phyloP scores from a whole-genome alignment of 257 asterid genomes.

The Nyctanthes arbortristis region DNA sequence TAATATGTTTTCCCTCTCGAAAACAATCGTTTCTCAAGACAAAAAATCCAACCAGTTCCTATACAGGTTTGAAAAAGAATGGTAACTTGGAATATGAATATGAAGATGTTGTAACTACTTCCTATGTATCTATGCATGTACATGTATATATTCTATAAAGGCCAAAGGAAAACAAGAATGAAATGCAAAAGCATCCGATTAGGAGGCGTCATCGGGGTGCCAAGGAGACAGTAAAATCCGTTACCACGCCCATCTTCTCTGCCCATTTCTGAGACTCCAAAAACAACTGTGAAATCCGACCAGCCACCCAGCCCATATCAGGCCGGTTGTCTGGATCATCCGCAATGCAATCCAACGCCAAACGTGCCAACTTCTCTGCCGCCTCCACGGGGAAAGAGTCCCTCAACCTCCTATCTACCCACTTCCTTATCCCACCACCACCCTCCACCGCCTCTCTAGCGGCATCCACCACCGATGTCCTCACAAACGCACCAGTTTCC shows the following conservation, averaged over 20 bases:
- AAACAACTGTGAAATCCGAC: constrained; percentile 65
- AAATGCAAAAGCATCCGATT: constrained; percentile 4
- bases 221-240: constrained; percentile 48
- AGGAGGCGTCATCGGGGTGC: constrained; percentile 44
- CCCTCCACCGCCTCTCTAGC: constrained; percentile 64
- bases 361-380: constrained; percentile 61
- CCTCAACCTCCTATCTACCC: constrained; percentile 64
- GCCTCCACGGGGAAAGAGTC: constrained; percentile 90
- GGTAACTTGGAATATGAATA: background rate
- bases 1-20: background rate
- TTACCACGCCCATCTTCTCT: constrained; percentile 41
- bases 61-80: background rate
- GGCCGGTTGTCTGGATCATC: constrained; percentile 72
- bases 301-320: constrained; percentile 75
- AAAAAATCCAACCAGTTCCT: background rate
- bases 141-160: background rate
- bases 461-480: constrained; percentile 70
- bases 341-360: constrained; percentile 71
- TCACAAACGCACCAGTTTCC: constrained; percentile 56
- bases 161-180: background rate
- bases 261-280: constrained; percentile 85
- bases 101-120: background rate
- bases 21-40: no score
- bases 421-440: constrained; percentile 47
- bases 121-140: background rate